Evolutionary conservation across 139 green algal genomes (phyloP).

Genomic region (Chlorella vulgaris): DNA sequence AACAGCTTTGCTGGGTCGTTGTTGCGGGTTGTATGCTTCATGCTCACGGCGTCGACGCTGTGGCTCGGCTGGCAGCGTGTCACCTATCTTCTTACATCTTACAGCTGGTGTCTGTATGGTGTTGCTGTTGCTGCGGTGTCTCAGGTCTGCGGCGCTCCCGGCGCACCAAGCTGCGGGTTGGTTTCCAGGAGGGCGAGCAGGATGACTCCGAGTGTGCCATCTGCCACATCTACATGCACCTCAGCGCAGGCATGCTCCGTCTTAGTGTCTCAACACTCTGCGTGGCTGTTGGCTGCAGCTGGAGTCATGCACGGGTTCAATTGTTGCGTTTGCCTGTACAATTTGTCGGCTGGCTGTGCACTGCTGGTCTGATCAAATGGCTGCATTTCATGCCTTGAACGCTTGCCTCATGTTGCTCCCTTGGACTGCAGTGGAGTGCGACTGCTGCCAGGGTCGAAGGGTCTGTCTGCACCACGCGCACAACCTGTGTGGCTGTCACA

Average conservation of each 20-base stretch:
- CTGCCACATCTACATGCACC: conserved; percentile 53
- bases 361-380: no score
- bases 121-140: background rate
- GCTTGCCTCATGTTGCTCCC: background rate
- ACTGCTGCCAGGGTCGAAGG: conserved; percentile 56
- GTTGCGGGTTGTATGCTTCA: background rate
- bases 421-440: conserved; percentile 62
- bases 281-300: background rate
- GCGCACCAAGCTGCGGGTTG: conserved; percentile 6
- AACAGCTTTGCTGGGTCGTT: background rate
- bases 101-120: conserved; percentile 7
- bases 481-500: conserved; percentile 75
- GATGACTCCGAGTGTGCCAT: conserved; percentile 56
- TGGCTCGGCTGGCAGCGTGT: no score
- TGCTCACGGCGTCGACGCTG: no score
- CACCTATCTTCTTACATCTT: no score
- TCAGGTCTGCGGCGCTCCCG: conserved; percentile 36
- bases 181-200: conserved; percentile 35
- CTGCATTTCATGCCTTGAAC: no score
- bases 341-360: no score
- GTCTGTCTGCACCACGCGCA: conserved; percentile 65
- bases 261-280: background rate
- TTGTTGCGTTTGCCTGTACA: no score
- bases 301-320: background rate
- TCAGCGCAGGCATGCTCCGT: conserved; percentile 1